Base-by-base conservation (phyloP, 2,329 filamentous ascomycete genomes). In the Madurella fahalii region DNA sequence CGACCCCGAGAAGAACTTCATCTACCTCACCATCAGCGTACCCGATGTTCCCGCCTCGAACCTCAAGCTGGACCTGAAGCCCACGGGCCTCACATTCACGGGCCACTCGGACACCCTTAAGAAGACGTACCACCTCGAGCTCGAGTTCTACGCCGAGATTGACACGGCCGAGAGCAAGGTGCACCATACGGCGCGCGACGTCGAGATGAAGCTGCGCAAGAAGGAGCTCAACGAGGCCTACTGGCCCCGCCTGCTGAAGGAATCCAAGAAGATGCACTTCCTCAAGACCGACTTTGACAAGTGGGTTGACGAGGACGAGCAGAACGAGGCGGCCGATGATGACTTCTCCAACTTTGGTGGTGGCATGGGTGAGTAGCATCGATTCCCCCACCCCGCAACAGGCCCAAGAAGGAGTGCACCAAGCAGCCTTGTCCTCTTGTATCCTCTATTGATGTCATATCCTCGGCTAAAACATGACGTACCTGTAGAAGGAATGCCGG, bases 271-370 rank as follows among this genome's bases (percentile, higher is more conserved):
- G 80, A 77, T 89, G 52, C 94, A 97, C 77, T 99, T 91, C 83
- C 76, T 99, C 68, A 96, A 96, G 86, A 97, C 94, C 62, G 88
- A 99, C 77, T 99, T 99, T 67, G 92, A 96, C 79, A 96, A 96
- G 87, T 96, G 92, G 92, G 89, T 96, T 67, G 92, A 96, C 65
- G 90, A 96, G 83, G 92, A 99, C 70, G 94, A 99, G 83, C 94
- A 99, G 79, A 88, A 97, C 69, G 91, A 90, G 74, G 86, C 83
- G 57, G 78, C 83, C 47, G 90, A 95, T 62, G 91, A 95, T 53
- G 92, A 96, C 72, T 75, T 85, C 64, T 82, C 81, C 61, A 79
- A 84, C 70, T 85, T 83, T 64, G 83, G 80, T 55, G 56, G 53
- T 40, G 83, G 60, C 49, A 88, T 84, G 82, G 80, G 81, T 78